These are phyloP conservation scores for Acmispon strigosus DNA, from an alignment of 306 rosid genomes.

Conservation along the genomic window DNA sequence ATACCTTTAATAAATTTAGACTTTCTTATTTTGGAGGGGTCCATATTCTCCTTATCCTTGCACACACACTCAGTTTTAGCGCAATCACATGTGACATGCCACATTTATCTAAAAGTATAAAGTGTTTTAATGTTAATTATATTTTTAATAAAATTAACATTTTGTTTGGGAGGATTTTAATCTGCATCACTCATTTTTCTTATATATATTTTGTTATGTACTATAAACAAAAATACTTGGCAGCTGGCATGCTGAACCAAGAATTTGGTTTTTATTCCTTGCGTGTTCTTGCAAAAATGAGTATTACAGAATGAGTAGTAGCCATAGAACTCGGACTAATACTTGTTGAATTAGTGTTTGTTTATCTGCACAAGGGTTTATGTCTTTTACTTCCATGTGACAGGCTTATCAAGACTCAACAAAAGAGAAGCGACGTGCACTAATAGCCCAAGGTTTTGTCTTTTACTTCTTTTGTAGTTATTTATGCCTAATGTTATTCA, in stretches of 20 bases:
- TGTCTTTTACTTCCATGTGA: constrained; percentile 17
- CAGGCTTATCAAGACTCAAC: constrained; percentile 98
- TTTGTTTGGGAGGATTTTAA: background rate
- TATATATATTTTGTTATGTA: background rate
- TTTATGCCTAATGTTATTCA: background rate
- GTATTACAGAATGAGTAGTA: background rate
- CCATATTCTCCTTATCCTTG: background rate
- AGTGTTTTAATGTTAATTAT: background rate
- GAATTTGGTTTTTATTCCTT: background rate
- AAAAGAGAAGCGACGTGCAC: constrained; percentile 88
- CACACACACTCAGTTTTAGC: background rate
- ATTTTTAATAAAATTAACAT: background rate
- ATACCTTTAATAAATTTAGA: background rate
- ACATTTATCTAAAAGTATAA: background rate
- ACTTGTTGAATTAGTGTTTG: constrained; percentile 3
- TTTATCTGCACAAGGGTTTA: constrained; percentile 2
- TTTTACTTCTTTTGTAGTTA: background rate
- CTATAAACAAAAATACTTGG: background rate
- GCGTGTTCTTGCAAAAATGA: background rate
- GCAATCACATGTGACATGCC: background rate
- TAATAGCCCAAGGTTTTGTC: constrained; percentile 81
- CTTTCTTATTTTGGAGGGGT: background rate
- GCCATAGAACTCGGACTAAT: background rate
- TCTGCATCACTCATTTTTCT: background rate
- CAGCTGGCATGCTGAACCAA: background rate